Evolutionary conservation across 129 eudicot species (phyloP).

Genomic region (Saposhnikovia divaricata): DNA sequence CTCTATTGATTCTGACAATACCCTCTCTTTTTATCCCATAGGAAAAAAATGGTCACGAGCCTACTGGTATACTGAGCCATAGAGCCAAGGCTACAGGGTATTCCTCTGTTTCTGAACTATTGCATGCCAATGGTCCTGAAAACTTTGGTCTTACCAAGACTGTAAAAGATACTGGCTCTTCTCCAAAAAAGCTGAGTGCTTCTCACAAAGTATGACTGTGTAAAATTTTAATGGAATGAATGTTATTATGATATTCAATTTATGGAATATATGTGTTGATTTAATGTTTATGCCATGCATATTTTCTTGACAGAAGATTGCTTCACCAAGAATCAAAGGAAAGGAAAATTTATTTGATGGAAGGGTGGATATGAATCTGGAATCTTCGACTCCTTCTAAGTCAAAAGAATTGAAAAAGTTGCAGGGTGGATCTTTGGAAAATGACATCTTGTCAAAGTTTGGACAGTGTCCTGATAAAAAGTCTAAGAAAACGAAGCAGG

Average conservation of each 20-base stretch:
- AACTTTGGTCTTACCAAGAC: constrained; percentile 23
- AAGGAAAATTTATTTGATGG: constrained; percentile 71
- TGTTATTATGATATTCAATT: not conserved
- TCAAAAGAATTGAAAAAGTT: constrained; percentile 12
- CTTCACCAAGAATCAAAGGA: constrained; percentile 46
- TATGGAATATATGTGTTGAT: not conserved
- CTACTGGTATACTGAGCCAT: constrained; percentile 58
- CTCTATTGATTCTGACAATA: not conserved
- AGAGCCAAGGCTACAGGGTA: constrained; percentile 74
- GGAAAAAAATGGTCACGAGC: constrained; percentile 83
- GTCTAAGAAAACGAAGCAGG: not conserved
- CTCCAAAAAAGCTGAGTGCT: constrained; percentile 30
- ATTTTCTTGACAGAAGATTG: constrained; percentile 29
- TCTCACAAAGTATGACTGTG: constrained; percentile 27
- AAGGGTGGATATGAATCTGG: constrained; percentile 23
- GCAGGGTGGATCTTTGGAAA: constrained; percentile 12
- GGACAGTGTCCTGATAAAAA: constrained; percentile 9
- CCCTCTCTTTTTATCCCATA: constrained; percentile 8
- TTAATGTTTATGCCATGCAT: not conserved
- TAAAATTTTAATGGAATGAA: not conserved
- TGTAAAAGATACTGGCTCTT: constrained; percentile 26
- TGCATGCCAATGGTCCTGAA: constrained; percentile 44
- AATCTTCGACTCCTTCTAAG: constrained; percentile 23
- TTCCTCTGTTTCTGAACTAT: constrained; percentile 81
- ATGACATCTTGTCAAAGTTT: not conserved